Base-by-base conservation (phyloP, 768 basidiomycete species). In the Holtermanniella nyarrowii region DNA sequence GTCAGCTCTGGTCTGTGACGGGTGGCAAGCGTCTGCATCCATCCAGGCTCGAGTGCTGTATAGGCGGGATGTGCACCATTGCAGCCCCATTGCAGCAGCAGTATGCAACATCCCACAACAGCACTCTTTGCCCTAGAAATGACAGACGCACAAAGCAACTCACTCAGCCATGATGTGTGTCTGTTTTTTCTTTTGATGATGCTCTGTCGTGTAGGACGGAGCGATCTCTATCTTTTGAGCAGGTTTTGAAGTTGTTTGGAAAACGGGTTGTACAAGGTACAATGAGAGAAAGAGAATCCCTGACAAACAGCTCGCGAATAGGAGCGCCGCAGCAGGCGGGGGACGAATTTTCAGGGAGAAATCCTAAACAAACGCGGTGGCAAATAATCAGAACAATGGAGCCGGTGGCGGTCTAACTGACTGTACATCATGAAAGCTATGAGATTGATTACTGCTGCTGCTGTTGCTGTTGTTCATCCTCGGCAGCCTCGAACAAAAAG, bases 401-500 rank as follows among this genome's bases (percentile, higher is more conserved):
- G 10, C 31, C 31, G 16, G 31, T 37, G 31, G 31, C 31, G 31
- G 10, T 37, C 31, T 7, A 7, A 7, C 16, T 16, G 31, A 16
- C 31, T 37, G 7, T 37, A 16, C 18, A 20, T 26, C 24, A 46
- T 21, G 24, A 7, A 46, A 13, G 18, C 24, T 46, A 46, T 25
- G 25, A 21, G 27, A n/a, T n/a, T n/a, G n/a, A n/a, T n/a, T n/a
- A n/a, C n/a, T n/a, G n/a, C 49, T 46, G 4, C 42, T 23, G 11
- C 26, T 46, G 39, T n/a, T 50, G 18, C 18, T 46, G 13, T 26
- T 18, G 40, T 26, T 48, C 21, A n/a, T 55, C 63, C 22, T 81
- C 83, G 24, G 76, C 75, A 50, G 73, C 63, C 60, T 93, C 90
- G 57, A 96, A 91, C 61, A 96, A 72, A 62, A 83, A 93, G 66